Evolutionary conservation across 2,329 filamentous ascomycete genomes (phyloP).

Genomic region (Aspergillus quadricinctus): DNA sequence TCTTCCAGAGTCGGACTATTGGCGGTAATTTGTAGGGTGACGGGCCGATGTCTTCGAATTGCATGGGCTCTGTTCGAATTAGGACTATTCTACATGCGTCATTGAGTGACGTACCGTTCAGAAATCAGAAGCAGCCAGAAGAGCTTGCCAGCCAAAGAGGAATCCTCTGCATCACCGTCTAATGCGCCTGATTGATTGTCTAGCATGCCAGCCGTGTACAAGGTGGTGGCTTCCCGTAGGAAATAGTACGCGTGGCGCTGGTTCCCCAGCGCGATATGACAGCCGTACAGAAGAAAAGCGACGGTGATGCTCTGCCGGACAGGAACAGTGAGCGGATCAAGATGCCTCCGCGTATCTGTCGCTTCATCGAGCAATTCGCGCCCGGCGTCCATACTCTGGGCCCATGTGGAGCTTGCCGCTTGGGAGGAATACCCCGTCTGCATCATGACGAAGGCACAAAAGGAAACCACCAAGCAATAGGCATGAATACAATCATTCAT

Average conservation of each 20-base stretch:
- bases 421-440: constrained; percentile 17
- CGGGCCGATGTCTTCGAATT: constrained; percentile 59
- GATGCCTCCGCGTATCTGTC: constrained; percentile 17
- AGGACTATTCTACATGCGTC: not conserved
- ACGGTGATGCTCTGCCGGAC: constrained; percentile 49
- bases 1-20: constrained; percentile 47
- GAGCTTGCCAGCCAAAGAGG: constrained; percentile 43
- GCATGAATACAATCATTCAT: constrained; percentile 18
- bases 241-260: constrained; percentile 71
- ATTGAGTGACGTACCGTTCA: constrained; percentile 52
- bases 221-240: constrained; percentile 66
- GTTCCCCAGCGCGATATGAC: constrained; percentile 61
- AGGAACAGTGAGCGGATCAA: constrained; percentile 18
- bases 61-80: constrained; percentile 53
- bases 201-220: constrained; percentile 53
- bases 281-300: constrained; percentile 67
- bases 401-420: not conserved
- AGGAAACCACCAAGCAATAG: constrained; percentile 31
- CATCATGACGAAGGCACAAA: constrained; percentile 34
- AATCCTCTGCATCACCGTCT: constrained; percentile 49
- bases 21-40: constrained; percentile 58
- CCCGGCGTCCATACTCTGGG: constrained; percentile 8
- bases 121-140: constrained; percentile 65
- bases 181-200: constrained; percentile 42
- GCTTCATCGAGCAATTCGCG: constrained; percentile 24